A percentile compares a stretch with the other conserved stretches of the same genome.
Conservation (phyloP, 2,329 filamentous ascomycete species). For the Trichoderma lentiforme region DNA sequence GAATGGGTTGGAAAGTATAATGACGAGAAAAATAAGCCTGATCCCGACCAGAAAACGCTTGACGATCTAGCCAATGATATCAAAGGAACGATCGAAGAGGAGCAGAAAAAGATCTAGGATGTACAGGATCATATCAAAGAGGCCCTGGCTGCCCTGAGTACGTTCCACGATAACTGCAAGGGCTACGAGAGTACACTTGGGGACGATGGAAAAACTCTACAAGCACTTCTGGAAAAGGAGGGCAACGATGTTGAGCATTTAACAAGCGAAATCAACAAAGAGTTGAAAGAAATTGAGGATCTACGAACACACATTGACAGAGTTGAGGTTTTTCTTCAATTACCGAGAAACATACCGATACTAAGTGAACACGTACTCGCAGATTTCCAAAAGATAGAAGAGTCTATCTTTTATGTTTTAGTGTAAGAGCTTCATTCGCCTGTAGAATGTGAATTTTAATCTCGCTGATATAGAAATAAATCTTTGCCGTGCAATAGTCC, state of each 20-base stretch:
- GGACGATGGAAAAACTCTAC: neutral
- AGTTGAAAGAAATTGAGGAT: neutral
- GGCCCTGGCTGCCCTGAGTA: neutral
- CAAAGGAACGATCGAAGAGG: neutral
- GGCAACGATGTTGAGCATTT: neutral
- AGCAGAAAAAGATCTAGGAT: neutral
- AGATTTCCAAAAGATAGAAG: neutral
- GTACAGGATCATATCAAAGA: neutral
- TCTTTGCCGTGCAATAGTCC: neutral
- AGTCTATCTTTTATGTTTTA: neutral
- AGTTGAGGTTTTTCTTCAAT: neutral
- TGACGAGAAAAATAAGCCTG: neutral
- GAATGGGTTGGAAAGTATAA: constrained; percentile 2
- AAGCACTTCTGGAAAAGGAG: neutral
- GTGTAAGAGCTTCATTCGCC: neutral
- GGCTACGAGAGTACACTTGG: neutral
- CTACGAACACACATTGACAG: neutral
- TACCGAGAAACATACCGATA: neutral
- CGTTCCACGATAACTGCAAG: neutral
- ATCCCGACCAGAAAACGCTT: neutral
- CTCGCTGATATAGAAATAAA: neutral
- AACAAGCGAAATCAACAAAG: neutral
- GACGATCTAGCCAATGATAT: neutral
- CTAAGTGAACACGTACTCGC: neutral
- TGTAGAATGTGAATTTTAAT: neutral